These are phyloP conservation scores for Noccaea caerulescens DNA, from an alignment of 345 rosid species.

Conservation along the genomic window DNA sequence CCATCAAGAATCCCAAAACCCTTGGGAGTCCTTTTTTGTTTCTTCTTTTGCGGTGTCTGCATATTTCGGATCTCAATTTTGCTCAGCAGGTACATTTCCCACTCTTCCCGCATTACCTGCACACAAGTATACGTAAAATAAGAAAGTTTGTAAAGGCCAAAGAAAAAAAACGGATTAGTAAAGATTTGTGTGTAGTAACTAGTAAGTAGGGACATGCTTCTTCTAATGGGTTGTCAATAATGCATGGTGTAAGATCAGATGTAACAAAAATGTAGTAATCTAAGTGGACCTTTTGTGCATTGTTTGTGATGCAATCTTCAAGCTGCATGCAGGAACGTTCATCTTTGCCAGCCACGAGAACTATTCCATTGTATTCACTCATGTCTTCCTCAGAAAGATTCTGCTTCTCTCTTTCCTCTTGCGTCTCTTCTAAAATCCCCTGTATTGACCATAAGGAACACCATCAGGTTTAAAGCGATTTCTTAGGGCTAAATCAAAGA, in stretches of 20 bases:
- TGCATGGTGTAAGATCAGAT: constrained; percentile 6
- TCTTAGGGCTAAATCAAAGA: not conserved
- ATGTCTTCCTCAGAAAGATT: constrained; percentile 48
- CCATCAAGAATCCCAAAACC: constrained; percentile 98
- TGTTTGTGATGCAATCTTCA: constrained; percentile 76
- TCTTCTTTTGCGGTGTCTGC: constrained; percentile 78
- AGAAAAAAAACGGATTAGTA: constrained; percentile 1
- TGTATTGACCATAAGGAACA: constrained; percentile 36
- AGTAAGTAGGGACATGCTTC: not conserved
- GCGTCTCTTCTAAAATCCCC: constrained; percentile 88
- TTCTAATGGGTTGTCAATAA: not conserved
- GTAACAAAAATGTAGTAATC: not conserved
- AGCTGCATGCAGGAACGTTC: constrained; percentile 97
- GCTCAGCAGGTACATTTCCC: constrained; percentile 91
- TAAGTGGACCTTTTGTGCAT: constrained; percentile 67
- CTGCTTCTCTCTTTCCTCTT: constrained; percentile 72
- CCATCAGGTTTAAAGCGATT: constrained; percentile 5
- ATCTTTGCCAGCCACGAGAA: constrained; percentile 93
- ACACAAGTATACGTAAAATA: constrained; percentile 31
- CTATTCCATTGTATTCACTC: constrained; percentile 60
- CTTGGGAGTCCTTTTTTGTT: constrained; percentile 63
- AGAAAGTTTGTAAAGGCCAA: not conserved
- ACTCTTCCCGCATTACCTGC: constrained; percentile 91
- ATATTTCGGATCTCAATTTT: constrained; percentile 71
- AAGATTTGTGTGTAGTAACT: not conserved